Conservation (phyloP, 2,329 filamentous ascomycete genomes). For the Fusarium circinatum region DNA sequence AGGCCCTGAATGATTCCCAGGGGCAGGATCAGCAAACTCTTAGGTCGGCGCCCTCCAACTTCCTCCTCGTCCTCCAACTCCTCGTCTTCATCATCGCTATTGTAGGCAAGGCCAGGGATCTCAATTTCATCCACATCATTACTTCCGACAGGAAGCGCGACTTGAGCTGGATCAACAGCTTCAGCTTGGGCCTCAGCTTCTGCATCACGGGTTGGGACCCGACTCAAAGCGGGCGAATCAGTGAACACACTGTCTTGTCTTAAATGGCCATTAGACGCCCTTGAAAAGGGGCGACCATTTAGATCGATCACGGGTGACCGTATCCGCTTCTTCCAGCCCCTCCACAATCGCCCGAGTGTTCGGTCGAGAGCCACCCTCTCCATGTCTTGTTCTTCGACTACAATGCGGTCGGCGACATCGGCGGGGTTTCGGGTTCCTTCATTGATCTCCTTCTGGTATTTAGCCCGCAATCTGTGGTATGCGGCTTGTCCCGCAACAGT, state of each 20-base stretch:
- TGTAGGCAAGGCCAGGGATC: slow-evolving; percentile 72
- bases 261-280: slow-evolving; percentile 52
- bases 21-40: slow-evolving; percentile 52
- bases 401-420: slow-evolving; percentile 70
- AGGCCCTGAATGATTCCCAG: slow-evolving; percentile 42
- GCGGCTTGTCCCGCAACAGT: slow-evolving; percentile 89
- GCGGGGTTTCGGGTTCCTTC: slow-evolving; percentile 59
- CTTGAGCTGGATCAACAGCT: slow-evolving; percentile 51
- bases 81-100: slow-evolving; percentile 70
- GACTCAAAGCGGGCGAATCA: slow-evolving; percentile 49
- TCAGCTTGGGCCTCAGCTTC: slow-evolving; percentile 40
- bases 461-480: slow-evolving; percentile 71
- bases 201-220: slow-evolving; percentile 44
- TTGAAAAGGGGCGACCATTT: slow-evolving; percentile 61
- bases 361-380: slow-evolving; percentile 92
- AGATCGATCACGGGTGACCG: slow-evolving; percentile 65
- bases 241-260: slow-evolving; percentile 50
- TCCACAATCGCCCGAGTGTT: slow-evolving; percentile 89
- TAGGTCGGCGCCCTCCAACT: slow-evolving; percentile 52
- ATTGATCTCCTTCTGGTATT: slow-evolving; percentile 68
- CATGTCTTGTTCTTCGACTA: slow-evolving; percentile 92
- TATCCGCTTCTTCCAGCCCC: slow-evolving; percentile 91
- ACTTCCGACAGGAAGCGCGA: slow-evolving; percentile 75
- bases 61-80: slow-evolving; percentile 50
- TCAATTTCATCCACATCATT: slow-evolving; percentile 84